phyloP scores from a whole-genome alignment of 2,329 filamentous ascomycete species.

The Stachybotrys chlorohalonatus region DNA sequence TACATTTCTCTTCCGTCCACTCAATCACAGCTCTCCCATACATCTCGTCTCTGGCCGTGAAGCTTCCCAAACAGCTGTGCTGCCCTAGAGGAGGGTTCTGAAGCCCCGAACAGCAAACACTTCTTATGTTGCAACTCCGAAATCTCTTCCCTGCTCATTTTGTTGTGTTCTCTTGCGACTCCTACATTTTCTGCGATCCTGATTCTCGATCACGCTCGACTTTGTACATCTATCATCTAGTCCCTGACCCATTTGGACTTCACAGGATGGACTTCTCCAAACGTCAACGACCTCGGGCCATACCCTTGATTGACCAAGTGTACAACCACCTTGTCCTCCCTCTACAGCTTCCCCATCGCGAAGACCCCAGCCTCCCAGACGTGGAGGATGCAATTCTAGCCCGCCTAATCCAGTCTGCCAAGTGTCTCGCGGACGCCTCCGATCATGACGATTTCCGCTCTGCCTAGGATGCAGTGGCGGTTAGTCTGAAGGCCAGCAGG shows the following conservation, averaged over 20 bases:
- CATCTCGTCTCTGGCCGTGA: no score
- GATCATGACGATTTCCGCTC: constrained; percentile 6
- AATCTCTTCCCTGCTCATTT: no score
- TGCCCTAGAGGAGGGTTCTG: no score
- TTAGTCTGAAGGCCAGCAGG: constrained; percentile 10
- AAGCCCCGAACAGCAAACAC: no score
- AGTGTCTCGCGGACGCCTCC: constrained; percentile 7
- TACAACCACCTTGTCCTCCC: constrained; percentile 15
- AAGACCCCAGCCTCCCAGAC: constrained; percentile 7
- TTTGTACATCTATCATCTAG: background rate
- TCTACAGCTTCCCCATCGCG: constrained; percentile 10
- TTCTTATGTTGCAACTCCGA: no score
- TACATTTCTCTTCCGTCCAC: no score
- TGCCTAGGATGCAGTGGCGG: constrained; percentile 8
- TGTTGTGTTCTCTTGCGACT: no score
- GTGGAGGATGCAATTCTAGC: constrained; percentile 8
- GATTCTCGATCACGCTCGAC: background rate
- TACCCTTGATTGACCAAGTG: background rate
- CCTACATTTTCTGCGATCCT: no score
- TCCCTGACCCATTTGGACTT: background rate
- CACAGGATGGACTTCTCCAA: background rate
- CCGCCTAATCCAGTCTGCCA: constrained; percentile 7
- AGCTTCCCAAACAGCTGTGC: no score
- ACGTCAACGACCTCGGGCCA: background rate
- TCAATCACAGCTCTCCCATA: no score